Evolutionary conservation across 192 early-diverging fungal species (phyloP).

Genomic region (Entrophospora sp.): DNA sequence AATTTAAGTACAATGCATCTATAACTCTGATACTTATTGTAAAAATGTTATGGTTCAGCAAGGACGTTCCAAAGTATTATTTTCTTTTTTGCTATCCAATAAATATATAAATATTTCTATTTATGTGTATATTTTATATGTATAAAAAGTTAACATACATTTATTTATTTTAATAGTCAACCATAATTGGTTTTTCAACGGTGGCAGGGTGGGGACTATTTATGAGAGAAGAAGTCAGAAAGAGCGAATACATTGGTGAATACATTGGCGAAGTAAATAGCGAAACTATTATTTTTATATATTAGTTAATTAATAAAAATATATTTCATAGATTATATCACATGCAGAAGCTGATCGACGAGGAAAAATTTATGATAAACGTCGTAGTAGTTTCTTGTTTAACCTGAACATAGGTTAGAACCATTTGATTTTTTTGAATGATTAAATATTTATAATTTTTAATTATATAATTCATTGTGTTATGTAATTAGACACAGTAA

Average conservation of each 20-base stretch:
- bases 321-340: slow-evolving; percentile 14
- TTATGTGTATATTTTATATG: background rate
- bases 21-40: too few species aligned
- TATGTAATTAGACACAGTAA: slow-evolving; percentile 12
- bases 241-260: slow-evolving; percentile 19
- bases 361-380: slow-evolving; percentile 19
- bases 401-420: slow-evolving; percentile 20
- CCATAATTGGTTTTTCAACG: slow-evolving; percentile 10
- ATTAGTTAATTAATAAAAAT: too few species aligned
- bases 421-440: too few species aligned
- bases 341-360: slow-evolving; percentile 14
- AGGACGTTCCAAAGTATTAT: background rate
- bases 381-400: slow-evolving; percentile 17
- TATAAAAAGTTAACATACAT: background rate
- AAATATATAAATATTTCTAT: background rate
- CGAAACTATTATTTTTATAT: background rate
- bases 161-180: too few species aligned
- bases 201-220: slow-evolving; percentile 21
- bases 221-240: slow-evolving; percentile 14
- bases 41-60: slow-evolving; percentile 14
- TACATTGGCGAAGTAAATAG: slow-evolving; percentile 19
- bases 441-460: too few species aligned
- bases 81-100: background rate
- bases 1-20: too few species aligned
- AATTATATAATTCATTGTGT: too few species aligned